Evolutionary conservation across 495 filamentous ascomycete genomes (phyloP).

Genomic region (Xylaria palmicola): DNA sequence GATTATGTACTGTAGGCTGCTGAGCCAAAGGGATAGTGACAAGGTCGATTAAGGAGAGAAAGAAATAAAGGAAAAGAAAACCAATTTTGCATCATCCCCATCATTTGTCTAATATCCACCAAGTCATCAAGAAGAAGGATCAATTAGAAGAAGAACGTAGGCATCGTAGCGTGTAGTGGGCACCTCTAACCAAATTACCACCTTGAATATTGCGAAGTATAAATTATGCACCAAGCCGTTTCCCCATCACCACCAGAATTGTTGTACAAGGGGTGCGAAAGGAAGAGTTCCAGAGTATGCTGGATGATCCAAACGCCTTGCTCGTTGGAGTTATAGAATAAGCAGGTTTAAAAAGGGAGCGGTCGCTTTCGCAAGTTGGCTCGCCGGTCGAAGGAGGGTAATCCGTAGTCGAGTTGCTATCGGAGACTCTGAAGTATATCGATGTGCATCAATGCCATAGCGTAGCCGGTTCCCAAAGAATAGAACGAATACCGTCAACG

Average conservation of each 20-base stretch:
- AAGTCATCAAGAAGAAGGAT: conserved; percentile 9
- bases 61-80: neutral
- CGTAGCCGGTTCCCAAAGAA: neutral
- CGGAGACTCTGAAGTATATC: neutral
- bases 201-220: conserved; percentile 15
- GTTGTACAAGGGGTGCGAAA: conserved; percentile 9
- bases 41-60: conserved; percentile 18
- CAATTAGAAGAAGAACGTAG: conserved; percentile 14
- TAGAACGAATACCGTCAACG: neutral
- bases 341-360: neutral
- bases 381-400: neutral
- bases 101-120: conserved; percentile 15
- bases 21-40: conserved; percentile 1
- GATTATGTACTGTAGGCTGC: conserved; percentile 14
- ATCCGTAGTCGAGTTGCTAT: conserved; percentile 5
- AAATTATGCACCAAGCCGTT: conserved; percentile 7
- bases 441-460: neutral
- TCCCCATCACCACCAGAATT: conserved; percentile 11
- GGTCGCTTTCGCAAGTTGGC: neutral
- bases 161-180: conserved; percentile 28
- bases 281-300: neutral
- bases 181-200: conserved; percentile 35
- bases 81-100: conserved; percentile 11
- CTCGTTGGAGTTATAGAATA: conserved; percentile 9
- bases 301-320: conserved; percentile 10